Evolutionary conservation across 306 rosid genomes (phyloP).

Genomic region (Gillenia trifoliata): DNA sequence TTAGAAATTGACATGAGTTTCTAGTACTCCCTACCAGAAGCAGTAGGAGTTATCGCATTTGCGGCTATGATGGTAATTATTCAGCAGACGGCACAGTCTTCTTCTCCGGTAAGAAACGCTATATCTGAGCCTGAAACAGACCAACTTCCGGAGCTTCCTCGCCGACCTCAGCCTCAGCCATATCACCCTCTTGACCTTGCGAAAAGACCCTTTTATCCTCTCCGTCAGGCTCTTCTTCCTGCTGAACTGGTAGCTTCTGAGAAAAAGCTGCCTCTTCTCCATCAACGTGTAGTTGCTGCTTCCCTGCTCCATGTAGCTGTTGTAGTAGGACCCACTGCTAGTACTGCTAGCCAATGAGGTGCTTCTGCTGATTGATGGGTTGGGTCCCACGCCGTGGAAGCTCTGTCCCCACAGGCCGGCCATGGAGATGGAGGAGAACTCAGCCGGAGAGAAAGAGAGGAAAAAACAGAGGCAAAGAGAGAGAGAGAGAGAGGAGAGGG

Average conservation of each 20-base stretch:
- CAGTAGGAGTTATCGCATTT: slow-evolving; percentile 28
- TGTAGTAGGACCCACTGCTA: not conserved
- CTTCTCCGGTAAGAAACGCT: slow-evolving; percentile 53
- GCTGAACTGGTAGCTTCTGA: slow-evolving; percentile 80
- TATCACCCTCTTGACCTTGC: slow-evolving; percentile 44
- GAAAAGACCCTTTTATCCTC: slow-evolving; percentile 55
- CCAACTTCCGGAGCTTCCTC: slow-evolving; percentile 28
- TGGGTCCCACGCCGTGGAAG: slow-evolving; percentile 13
- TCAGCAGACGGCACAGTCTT: slow-evolving; percentile 43
- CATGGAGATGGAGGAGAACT: slow-evolving; percentile 12
- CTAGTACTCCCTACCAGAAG: slow-evolving; percentile 31
- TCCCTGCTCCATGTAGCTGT: slow-evolving; percentile 26
- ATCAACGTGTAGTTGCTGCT: slow-evolving; percentile 34
- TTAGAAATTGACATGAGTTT: not conserved
- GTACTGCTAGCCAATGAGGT: slow-evolving; percentile 40
- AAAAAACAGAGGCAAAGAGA: not conserved
- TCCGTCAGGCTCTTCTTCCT: slow-evolving; percentile 46
- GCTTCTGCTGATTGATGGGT: slow-evolving; percentile 36
- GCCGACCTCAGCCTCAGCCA: slow-evolving; percentile 46
- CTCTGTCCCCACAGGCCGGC: slow-evolving; percentile 24
- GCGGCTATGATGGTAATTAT: slow-evolving; percentile 14
- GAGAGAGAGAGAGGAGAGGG: not conserved
- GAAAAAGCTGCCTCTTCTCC: slow-evolving; percentile 76
- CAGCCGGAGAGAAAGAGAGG: not conserved
- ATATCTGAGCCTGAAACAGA: slow-evolving; percentile 43